Conservation (phyloP, 352 stramenopile genomes). For the Phytophthora crassamura region DNA sequence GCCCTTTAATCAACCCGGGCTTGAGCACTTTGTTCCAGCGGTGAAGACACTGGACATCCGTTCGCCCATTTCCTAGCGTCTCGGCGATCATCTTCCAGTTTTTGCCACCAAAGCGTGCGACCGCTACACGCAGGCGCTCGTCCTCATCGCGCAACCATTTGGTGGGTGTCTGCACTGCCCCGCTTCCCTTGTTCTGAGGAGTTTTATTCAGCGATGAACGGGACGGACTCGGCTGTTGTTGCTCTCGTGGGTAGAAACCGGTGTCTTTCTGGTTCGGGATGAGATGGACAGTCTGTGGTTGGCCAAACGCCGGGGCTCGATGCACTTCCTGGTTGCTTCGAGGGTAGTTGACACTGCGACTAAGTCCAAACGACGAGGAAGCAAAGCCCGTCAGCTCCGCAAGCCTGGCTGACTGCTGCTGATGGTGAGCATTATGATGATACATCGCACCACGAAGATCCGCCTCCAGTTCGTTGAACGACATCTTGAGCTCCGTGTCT, state of each 20-base stretch:
- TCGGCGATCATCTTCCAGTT: slow-evolving; percentile 96
- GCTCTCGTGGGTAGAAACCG: slow-evolving; percentile 86
- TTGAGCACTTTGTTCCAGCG: slow-evolving; percentile 97
- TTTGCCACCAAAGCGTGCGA: slow-evolving; percentile 91
- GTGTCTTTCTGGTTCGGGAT: slow-evolving; percentile 48
- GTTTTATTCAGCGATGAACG: slow-evolving; percentile 32
- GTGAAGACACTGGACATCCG: slow-evolving; percentile 95
- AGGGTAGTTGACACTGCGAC: slow-evolving; percentile 9
- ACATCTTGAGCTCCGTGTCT: slow-evolving; percentile 48
- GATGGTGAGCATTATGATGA: slow-evolving; percentile 34
- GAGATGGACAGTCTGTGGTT: slow-evolving; percentile 12
- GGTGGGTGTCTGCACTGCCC: slow-evolving; percentile 35
- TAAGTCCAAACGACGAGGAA: slow-evolving; percentile 29
- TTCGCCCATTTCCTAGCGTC: slow-evolving; percentile 86
- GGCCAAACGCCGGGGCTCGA: slow-evolving; percentile 14
- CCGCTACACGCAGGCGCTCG: slow-evolving; percentile 83
- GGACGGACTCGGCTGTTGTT: slow-evolving; percentile 79
- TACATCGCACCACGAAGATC: slow-evolving; percentile 37
- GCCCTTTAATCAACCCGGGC: slow-evolving; percentile 87
- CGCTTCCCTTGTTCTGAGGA: slow-evolving; percentile 21
- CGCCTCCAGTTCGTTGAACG: slow-evolving; percentile 43
- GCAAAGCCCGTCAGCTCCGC: slow-evolving; percentile 29
- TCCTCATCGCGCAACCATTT: slow-evolving; percentile 94
- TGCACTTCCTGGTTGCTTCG: slow-evolving; percentile 33
- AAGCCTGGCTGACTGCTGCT: slow-evolving; percentile 31